A percentile compares a stretch with the other conserved stretches of the same genome.
phyloP scores from a whole-genome alignment of 306 rosid species.

The Quercus agrifolia region DNA sequence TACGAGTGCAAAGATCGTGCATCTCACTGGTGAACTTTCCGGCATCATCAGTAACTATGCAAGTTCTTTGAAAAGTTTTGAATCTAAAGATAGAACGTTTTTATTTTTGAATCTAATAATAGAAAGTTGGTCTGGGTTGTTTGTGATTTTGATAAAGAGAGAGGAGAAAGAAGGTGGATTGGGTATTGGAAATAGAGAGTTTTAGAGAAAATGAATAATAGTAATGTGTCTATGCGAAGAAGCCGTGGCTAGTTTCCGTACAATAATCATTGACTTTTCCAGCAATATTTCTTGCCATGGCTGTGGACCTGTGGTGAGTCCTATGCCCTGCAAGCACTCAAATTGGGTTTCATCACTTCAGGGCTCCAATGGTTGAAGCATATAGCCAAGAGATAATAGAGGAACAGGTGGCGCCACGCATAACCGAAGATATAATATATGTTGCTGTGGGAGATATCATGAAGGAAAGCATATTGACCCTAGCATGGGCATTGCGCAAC shows the following conservation, averaged over 20 bases:
- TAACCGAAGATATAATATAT: conserved; percentile 45
- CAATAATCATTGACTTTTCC: conserved; percentile 4
- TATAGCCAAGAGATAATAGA: too few species aligned
- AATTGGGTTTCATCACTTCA: background rate
- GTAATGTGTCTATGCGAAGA: too few species aligned
- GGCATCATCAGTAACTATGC: too few species aligned
- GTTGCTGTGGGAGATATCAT: conserved; percentile 69
- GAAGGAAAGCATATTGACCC: conserved; percentile 52
- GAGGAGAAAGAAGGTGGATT: too few species aligned
- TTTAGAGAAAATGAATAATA: too few species aligned
- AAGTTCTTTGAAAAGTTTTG: too few species aligned
- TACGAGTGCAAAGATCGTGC: too few species aligned
- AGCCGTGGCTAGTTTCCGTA: background rate
- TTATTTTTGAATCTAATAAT: background rate
- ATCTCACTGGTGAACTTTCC: too few species aligned
- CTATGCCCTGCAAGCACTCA: too few species aligned
- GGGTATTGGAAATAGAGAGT: too few species aligned
- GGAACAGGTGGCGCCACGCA: background rate
- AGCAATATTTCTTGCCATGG: conserved; percentile 30
- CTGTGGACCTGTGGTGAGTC: conserved; percentile 39
- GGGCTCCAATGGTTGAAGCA: conserved; percentile 1
- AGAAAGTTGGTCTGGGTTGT: conserved; percentile 9
- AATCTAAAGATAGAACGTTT: too few species aligned
- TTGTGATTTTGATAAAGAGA: background rate
- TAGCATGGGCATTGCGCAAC: conserved; percentile 71